These are phyloP conservation scores for Lipomyces chichibuensis DNA, from an alignment of 805 yeast genomes.

Conservation along the genomic window DNA sequence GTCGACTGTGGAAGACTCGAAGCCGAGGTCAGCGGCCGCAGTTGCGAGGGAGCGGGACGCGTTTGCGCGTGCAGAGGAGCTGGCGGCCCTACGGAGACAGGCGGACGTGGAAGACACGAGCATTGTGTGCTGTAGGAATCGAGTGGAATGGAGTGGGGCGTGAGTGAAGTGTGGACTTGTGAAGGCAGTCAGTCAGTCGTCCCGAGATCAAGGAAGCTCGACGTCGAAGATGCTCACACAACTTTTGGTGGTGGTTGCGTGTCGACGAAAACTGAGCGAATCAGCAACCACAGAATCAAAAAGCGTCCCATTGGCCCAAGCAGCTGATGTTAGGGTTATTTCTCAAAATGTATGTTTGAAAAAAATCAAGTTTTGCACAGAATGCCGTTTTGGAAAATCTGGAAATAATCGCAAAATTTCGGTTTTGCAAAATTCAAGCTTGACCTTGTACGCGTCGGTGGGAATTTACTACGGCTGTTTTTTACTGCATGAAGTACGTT, in stretches of 20 bases:
- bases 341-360: neutral
- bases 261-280: constrained; percentile 10
- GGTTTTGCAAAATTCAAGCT: neutral
- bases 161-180: neutral
- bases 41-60: constrained; percentile 39
- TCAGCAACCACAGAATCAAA: constrained; percentile 12
- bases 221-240: neutral
- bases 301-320: constrained; percentile 11
- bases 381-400: neutral
- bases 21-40: constrained; percentile 40
- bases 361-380: neutral
- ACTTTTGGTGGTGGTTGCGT: neutral
- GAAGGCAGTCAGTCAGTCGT: neutral
- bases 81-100: constrained; percentile 14
- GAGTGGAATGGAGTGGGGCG: neutral
- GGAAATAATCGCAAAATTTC: no score
- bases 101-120: constrained; percentile 9
- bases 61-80: constrained; percentile 14
- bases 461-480: neutral
- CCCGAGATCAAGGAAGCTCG: neutral
- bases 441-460: no score
- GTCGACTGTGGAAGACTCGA: constrained; percentile 45
- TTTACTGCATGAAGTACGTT: neutral
- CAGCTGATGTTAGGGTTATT: neutral
- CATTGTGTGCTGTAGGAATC: neutral